Conservation (phyloP, 306 rosid species). For the Lupinus albus region DNA sequence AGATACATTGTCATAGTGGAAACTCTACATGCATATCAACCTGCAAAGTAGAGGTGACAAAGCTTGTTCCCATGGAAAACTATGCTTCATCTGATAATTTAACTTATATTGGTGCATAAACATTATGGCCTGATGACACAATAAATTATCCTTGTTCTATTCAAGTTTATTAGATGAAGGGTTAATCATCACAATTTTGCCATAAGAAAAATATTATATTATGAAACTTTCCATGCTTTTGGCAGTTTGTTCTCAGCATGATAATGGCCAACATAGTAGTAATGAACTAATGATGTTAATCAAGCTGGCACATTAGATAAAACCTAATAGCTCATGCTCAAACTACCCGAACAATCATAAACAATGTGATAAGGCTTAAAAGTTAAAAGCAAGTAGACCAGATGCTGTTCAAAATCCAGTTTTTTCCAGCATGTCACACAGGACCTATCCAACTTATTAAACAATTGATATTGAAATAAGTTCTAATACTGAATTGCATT, state of each 20-base stretch:
- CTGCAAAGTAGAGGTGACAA: conserved; percentile 10
- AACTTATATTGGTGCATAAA: background rate
- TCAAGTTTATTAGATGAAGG: conserved; percentile 13
- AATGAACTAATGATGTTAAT: background rate
- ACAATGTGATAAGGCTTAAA: background rate
- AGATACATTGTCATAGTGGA: background rate
- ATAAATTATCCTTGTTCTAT: background rate
- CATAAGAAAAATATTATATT: conserved; percentile 24
- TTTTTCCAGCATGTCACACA: conserved; percentile 4
- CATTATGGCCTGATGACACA: background rate
- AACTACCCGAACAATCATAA: conserved; percentile 33
- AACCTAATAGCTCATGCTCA: conserved; percentile 27
- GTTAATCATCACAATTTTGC: conserved; percentile 20
- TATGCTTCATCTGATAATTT: conserved; percentile 18
- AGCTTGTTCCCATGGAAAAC: conserved; percentile 14
- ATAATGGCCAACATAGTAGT: background rate
- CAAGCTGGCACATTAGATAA: conserved; percentile 9
- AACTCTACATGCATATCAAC: conserved; percentile 29
- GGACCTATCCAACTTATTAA: background rate
- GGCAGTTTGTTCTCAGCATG: conserved; percentile 18
- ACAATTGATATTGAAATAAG: background rate
- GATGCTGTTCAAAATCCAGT: conserved; percentile 8
- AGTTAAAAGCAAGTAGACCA: background rate
- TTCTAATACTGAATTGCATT: conserved; percentile 24
- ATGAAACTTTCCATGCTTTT: background rate